A percentile compares a stretch with the other conserved stretches of the same genome.
Evolutionary conservation across 257 asterid genomes (phyloP).

Genomic region (Linaria vulgaris): DNA sequence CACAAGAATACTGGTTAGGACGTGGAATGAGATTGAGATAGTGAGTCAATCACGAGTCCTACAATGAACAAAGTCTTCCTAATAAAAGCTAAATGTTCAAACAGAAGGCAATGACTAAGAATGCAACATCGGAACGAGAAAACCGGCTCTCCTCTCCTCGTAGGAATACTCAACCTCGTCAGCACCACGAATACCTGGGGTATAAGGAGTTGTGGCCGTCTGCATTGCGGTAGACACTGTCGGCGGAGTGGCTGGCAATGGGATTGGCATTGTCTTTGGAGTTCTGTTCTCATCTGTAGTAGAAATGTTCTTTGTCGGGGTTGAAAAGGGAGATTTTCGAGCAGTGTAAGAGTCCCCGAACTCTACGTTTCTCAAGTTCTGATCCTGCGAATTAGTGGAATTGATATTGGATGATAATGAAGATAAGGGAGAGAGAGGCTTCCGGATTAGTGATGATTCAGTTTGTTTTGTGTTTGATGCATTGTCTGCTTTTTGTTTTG

Average conservation of each 20-base stretch:
- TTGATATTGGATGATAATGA: constrained; percentile 42
- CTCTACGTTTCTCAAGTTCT: constrained; percentile 29
- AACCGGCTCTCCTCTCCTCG: constrained; percentile 80
- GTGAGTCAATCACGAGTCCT: neutral
- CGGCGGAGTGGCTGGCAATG: constrained; percentile 51
- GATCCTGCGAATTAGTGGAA: constrained; percentile 41
- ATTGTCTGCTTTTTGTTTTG: constrained; percentile 32
- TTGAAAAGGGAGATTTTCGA: constrained; percentile 31
- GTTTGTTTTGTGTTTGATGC: constrained; percentile 29
- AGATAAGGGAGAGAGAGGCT: constrained; percentile 77
- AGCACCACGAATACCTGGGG: constrained; percentile 24
- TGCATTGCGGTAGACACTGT: constrained; percentile 42
- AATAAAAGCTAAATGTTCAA: constrained; percentile 22
- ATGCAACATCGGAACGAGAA: constrained; percentile 27
- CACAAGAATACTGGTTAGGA: constrained; percentile 23
- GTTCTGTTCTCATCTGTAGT: constrained; percentile 44
- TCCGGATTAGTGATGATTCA: constrained; percentile 36
- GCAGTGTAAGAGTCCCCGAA: constrained; percentile 25
- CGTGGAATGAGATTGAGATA: constrained; percentile 15
- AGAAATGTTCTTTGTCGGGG: constrained; percentile 23
- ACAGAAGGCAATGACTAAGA: constrained; percentile 26
- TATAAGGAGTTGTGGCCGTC: constrained; percentile 43
- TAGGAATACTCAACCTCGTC: constrained; percentile 47
- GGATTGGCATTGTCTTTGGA: constrained; percentile 45
- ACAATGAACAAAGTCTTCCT: constrained; percentile 17